phyloP scores from a whole-genome alignment of 257 asterid genomes.

The Schizonepeta tenuifolia region DNA sequence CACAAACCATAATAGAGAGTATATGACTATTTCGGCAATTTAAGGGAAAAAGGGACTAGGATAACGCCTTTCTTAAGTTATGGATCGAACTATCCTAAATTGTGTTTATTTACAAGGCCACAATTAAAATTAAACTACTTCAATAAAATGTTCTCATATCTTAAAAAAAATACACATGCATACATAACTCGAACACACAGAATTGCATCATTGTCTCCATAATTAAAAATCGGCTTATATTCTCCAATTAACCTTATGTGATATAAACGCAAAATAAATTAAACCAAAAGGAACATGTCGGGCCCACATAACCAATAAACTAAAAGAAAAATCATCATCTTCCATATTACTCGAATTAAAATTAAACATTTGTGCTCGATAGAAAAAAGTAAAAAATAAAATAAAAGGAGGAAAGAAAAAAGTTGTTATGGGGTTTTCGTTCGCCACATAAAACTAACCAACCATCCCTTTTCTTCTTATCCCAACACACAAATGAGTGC shows the following conservation, averaged over 20 bases:
- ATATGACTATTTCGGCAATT: background rate
- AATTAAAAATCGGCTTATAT: too few species aligned
- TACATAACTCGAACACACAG: too few species aligned
- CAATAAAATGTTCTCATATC: too few species aligned
- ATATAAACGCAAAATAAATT: too few species aligned
- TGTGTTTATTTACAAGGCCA: background rate
- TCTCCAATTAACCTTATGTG: background rate
- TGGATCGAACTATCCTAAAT: background rate
- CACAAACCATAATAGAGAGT: background rate
- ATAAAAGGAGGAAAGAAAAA: background rate
- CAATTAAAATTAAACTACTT: too few species aligned
- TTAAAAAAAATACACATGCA: too few species aligned
- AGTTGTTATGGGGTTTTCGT: conserved; percentile 26
- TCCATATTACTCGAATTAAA: too few species aligned
- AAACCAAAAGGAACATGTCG: background rate
- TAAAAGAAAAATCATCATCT: background rate
- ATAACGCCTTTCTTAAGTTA: background rate
- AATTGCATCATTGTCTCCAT: too few species aligned
- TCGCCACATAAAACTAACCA: conserved; percentile 35
- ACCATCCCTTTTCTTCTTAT: background rate
- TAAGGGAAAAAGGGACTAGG: background rate
- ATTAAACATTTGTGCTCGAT: background rate
- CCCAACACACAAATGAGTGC: conserved; percentile 27
- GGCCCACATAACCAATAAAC: background rate
- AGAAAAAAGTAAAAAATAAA: background rate